Evolutionary conservation across 2,329 filamentous ascomycete species (phyloP), one percentile per base, ranked within the genome.

Genomic region (Phialophora expanda): DNA sequence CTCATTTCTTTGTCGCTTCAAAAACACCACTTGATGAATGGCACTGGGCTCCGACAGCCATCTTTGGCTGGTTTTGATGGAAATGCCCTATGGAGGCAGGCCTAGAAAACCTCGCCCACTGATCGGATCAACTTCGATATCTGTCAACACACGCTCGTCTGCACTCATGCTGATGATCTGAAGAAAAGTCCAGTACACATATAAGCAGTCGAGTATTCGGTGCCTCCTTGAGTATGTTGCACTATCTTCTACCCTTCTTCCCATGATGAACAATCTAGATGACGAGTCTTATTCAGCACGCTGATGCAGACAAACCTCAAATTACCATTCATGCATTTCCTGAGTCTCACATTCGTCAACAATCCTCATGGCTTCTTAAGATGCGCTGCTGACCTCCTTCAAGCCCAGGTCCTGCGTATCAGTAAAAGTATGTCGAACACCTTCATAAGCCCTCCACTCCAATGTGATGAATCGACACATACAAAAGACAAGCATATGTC

Each of bases 31-130:
- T 87, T 91, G 91, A 94, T 93, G 91, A 92, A 90, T 85, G 91
- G 93, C 93, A 97, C 93, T 97, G 93, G 93, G 93, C 93, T 94
- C 93, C 90, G 92, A 96, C 80, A 69, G 82, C 79, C 78, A 78
- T 78, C 80, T 76, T 26, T 79, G 76, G 78, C 74, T 76, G 78
- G 79, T 83, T 87, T 88, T 92, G 92, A 93, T 84, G 91, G 93
- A 88, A 87, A 90, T 87, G 92, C 92, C 91, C 76, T 81, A 86
- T 91, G 91, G 92, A 81, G 92, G 91, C 92, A 96, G 92, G 93
- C 93, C 92, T 97, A 96, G 92, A 96, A 97, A 97, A 96, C 93
- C 93, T 96, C 88, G 92, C 91, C 93, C 91, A 94, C 93, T 96
- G 93, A 96, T 34, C 20, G 4, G 28, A 55, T 28, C 28, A 11